Evolutionary conservation across 2,329 filamentous ascomycete genomes (phyloP), one percentile per base, ranked within the genome.

Genomic region (Apiospora koreana): DNA sequence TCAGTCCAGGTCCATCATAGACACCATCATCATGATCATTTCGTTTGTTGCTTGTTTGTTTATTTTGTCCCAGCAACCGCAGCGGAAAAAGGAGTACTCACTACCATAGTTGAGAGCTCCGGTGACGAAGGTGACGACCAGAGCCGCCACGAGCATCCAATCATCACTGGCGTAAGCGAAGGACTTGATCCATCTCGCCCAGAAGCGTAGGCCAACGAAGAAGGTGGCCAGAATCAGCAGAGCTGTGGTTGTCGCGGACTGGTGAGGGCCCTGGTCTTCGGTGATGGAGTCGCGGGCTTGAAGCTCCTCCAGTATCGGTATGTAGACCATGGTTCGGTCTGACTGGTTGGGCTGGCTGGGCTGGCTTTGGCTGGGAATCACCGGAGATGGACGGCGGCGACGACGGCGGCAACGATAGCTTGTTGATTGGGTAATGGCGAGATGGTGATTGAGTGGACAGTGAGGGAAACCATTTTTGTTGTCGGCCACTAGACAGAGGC

Each of bases 31-130:
- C 23, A 48, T 25, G 9, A 4, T 14, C 23, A 25, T 12, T 14
- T 16, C 10, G 6, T n/a, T n/a, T 25, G 14, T 48, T 25, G 1
- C 9, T 35, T 8, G 35, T 35, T 35, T 35, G 3, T 3, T 35
- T 35, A 8, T 35, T 8, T 35, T 35, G 35, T 35, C 35, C n/a
- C n/a, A n/a, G n/a, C 35, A 35, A 35, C 35, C 35, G 35, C 35
- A 3, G 35, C 16, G 42, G 43, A n/a, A 25, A 41, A 41, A 35
- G 54, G 16, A 65, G 2, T 12, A 69, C 72, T 66, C 65, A 73
- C 72, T 73, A 23, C 67, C 71, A 46, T 69, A 73, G 46, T 74
- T 74, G 12, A 74, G 62, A 23, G 65, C 70, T 14, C 72, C 70
- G 12, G 70, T 67, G 21, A 70, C 35, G 6, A 71, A 73, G 14